Conservation (phyloP, 2,329 filamentous ascomycete genomes). For the Leptographium flavum region DNA sequence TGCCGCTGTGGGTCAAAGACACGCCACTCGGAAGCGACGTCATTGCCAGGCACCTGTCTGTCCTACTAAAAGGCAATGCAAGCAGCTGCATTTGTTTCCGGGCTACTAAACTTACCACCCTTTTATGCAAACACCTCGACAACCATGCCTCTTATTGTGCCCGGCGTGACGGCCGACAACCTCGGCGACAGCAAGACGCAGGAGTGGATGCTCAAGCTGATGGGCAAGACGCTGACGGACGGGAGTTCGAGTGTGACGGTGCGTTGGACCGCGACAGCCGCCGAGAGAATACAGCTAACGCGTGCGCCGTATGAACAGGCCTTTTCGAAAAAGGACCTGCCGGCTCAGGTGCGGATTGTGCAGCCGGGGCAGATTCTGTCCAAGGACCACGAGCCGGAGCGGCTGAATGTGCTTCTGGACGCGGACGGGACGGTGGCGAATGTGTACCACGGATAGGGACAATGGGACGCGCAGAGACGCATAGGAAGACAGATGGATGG, state of each 20-base stretch:
- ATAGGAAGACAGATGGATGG: too few species aligned
- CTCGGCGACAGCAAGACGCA: conserved; percentile 31
- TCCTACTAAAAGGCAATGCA: too few species aligned
- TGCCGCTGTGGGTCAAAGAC: not conserved
- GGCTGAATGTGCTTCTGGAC: conserved; percentile 45
- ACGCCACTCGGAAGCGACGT: too few species aligned
- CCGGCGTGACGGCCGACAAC: conserved; percentile 35
- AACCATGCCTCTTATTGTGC: conserved; percentile 52
- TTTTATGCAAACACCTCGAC: not conserved
- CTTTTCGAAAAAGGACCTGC: conserved; percentile 47
- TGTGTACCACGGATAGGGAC: conserved; percentile 37
- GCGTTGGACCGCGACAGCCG: conserved; percentile 2
- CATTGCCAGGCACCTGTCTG: too few species aligned
- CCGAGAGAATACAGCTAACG: not conserved
- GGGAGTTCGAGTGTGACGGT: conserved; percentile 37
- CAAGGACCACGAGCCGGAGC: conserved; percentile 36
- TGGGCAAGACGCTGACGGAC: conserved; percentile 48
- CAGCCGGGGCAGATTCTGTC: conserved; percentile 42
- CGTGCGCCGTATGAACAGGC: conserved; percentile 23
- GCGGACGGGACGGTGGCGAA: conserved; percentile 47
- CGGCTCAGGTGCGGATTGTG: conserved; percentile 40
- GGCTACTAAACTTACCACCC: not conserved
- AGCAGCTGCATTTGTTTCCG: too few species aligned
- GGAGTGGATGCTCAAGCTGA: conserved; percentile 47
- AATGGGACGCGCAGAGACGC: too few species aligned